Percentiles rank a stretch among this genome's conserved stretches.
These are phyloP conservation scores for Diaporthe citrichinensis DNA, from an alignment of 2,329 filamentous ascomycete genomes.

Conservation along the genomic window DNA sequence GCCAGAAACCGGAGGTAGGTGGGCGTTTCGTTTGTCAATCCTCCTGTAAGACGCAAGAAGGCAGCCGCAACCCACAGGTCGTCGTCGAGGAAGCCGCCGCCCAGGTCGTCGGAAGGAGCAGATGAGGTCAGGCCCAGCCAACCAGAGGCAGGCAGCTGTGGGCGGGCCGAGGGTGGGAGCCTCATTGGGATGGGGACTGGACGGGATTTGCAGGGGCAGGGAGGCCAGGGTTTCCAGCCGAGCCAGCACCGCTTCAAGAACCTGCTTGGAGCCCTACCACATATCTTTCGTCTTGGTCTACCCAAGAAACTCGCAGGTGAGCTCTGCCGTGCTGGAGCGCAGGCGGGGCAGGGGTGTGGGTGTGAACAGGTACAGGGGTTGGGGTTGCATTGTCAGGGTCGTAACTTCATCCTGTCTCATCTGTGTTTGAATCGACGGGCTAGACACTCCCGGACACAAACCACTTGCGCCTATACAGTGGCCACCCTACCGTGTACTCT, in stretches of 20 bases:
- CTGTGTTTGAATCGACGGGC: constrained; percentile 46
- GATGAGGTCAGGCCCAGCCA: constrained; percentile 9
- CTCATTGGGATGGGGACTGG: constrained; percentile 18
- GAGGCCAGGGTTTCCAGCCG: neutral
- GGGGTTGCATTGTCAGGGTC: constrained; percentile 32
- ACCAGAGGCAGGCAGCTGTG: constrained; percentile 2
- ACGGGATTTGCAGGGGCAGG: constrained; percentile 10
- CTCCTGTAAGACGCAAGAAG: constrained; percentile 21
- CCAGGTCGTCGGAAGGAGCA: constrained; percentile 29
- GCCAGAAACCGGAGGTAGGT: constrained; percentile 24
- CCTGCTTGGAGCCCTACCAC: neutral
- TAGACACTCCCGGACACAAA: constrained; percentile 13
- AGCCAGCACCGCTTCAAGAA: too few species aligned
- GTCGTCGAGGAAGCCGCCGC: neutral
- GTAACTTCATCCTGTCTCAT: constrained; percentile 46
- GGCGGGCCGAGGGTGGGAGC: constrained; percentile 22
- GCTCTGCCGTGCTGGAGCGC: neutral
- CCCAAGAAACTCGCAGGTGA: neutral
- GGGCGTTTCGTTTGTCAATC: constrained; percentile 33
- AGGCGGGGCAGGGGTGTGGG: neutral
- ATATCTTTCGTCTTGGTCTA: too few species aligned
- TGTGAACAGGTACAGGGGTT: constrained; percentile 27
- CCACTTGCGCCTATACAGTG: neutral
- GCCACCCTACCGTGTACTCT: neutral
- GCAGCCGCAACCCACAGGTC: constrained; percentile 24